These are phyloP conservation scores for Clonostachys byssicola DNA, from an alignment of 2,329 filamentous ascomycete species.

Conservation along the genomic window DNA sequence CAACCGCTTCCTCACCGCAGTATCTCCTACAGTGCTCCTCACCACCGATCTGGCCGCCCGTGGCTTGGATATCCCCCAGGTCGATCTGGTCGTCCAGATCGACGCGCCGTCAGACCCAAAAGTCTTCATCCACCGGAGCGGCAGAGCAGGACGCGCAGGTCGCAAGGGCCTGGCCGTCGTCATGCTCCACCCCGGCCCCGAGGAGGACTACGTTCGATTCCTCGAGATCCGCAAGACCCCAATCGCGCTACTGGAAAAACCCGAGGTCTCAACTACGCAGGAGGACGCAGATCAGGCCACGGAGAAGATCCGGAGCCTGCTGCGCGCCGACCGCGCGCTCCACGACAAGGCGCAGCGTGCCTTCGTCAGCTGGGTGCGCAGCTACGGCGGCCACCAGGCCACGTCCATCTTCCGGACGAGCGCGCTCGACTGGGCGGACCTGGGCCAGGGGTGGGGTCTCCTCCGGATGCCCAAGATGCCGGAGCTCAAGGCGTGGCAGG, in stretches of 20 bases:
- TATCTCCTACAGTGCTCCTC: slow-evolving; percentile 74
- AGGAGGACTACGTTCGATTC: slow-evolving; percentile 88
- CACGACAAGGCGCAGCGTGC: slow-evolving; percentile 87
- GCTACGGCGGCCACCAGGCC: slow-evolving; percentile 87
- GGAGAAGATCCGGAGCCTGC: slow-evolving; percentile 55
- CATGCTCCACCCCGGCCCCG: slow-evolving; percentile 77
- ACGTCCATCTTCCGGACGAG: slow-evolving; percentile 82
- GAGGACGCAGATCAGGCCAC: slow-evolving; percentile 56
- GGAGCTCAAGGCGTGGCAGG: slow-evolving; percentile 71
- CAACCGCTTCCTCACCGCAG: slow-evolving; percentile 69
- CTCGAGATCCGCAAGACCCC: slow-evolving; percentile 85
- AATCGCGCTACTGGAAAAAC: slow-evolving; percentile 58
- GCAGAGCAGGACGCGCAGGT: slow-evolving; percentile 84
- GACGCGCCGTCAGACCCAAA: slow-evolving; percentile 84
- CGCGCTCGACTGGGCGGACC: slow-evolving; percentile 81
- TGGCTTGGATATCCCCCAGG: slow-evolving; percentile 86
- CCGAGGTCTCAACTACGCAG: slow-evolving; percentile 51
- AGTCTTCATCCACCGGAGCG: slow-evolving; percentile 90
- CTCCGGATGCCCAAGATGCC: slow-evolving; percentile 91
- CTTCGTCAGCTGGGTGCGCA: slow-evolving; percentile 90
- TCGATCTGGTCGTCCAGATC: slow-evolving; percentile 86
- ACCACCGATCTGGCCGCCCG: slow-evolving; percentile 91
- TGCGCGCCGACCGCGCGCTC: slow-evolving; percentile 48
- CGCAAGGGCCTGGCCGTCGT: slow-evolving; percentile 81
- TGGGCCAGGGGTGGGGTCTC: slow-evolving; percentile 81